A percentile compares a stretch with the other conserved stretches of the same genome.
phyloP scores from a whole-genome alignment of 108 stramenopile species.

The Nannochloropsis salina region DNA sequence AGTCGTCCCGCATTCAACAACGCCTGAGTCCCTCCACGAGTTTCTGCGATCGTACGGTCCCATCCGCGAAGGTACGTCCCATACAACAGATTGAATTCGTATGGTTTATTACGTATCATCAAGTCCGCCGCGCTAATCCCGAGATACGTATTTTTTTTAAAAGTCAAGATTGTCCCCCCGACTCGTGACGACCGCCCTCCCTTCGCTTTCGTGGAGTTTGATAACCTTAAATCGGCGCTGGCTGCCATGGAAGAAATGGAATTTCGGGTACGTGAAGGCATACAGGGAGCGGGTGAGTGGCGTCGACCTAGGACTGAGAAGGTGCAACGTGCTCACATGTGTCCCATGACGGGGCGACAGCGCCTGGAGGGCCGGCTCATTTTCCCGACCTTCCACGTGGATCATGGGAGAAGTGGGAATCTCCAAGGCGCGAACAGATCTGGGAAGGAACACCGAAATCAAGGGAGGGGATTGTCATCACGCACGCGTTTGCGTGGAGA shows the following conservation, averaged over 20 bases:
- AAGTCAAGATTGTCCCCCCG: neutral
- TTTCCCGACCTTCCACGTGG: neutral
- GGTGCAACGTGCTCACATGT: no score
- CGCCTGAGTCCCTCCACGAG: neutral
- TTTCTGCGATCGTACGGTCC: neutral
- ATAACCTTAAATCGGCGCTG: neutral
- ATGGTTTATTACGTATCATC: no score
- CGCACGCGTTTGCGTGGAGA: no score
- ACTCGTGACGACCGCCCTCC: neutral
- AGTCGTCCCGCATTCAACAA: neutral
- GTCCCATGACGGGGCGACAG: neutral
- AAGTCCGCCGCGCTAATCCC: no score
- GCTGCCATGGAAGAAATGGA: slow-evolving; percentile 13
- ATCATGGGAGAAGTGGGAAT: neutral
- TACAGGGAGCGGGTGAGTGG: neutral
- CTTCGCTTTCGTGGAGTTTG: neutral
- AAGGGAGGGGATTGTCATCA: no score
- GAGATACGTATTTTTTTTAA: neutral
- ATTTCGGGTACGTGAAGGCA: neutral
- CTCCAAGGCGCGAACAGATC: no score
- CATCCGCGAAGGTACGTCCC: neutral
- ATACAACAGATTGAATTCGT: no score
- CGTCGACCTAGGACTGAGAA: no score
- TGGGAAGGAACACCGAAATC: no score
- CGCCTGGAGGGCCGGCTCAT: slow-evolving; percentile 1